These are phyloP conservation scores for Henckelia pumila DNA, from an alignment of 257 asterid species.

Conservation along the genomic window DNA sequence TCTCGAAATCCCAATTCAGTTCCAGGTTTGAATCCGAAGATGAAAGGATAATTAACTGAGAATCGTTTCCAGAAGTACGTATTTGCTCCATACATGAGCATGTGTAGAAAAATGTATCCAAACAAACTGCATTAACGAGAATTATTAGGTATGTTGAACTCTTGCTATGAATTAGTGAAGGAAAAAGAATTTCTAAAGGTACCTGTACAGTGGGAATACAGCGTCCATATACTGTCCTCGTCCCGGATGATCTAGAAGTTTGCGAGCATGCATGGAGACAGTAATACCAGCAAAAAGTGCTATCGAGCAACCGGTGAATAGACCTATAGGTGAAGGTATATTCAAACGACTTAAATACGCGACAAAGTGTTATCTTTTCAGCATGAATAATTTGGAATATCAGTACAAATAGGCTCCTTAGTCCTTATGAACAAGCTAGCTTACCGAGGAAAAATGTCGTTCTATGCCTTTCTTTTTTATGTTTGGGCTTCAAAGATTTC, in stretches of 20 bases:
- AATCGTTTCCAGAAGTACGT: conserved; percentile 68
- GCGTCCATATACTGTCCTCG: conserved; percentile 55
- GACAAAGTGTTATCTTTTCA: too few species aligned
- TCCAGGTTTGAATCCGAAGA: conserved; percentile 68
- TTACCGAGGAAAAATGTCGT: conserved; percentile 76
- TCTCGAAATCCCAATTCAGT: conserved; percentile 70
- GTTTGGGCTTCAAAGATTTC: conserved; percentile 53
- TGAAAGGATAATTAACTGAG: conserved; percentile 74
- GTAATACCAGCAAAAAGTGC: conserved; percentile 53
- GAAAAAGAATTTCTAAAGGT: neutral
- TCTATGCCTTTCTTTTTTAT: conserved; percentile 64
- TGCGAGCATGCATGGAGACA: conserved; percentile 42
- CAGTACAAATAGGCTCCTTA: neutral
- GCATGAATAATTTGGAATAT: neutral
- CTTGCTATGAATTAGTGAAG: neutral
- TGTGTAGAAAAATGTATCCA: conserved; percentile 42
- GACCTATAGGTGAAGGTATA: conserved; percentile 37
- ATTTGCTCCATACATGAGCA: conserved; percentile 61
- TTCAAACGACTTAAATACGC: neutral
- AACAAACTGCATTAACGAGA: conserved; percentile 38
- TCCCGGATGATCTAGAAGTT: conserved; percentile 45
- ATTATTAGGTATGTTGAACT: neutral
- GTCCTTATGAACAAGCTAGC: conserved; percentile 22
- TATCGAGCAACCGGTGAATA: conserved; percentile 69
- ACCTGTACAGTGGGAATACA: conserved; percentile 88